A percentile compares a stretch with the other conserved stretches of the same genome.
phyloP scores from a whole-genome alignment of 2,329 filamentous ascomycete species.

The Stemphylium vesicarium region DNA sequence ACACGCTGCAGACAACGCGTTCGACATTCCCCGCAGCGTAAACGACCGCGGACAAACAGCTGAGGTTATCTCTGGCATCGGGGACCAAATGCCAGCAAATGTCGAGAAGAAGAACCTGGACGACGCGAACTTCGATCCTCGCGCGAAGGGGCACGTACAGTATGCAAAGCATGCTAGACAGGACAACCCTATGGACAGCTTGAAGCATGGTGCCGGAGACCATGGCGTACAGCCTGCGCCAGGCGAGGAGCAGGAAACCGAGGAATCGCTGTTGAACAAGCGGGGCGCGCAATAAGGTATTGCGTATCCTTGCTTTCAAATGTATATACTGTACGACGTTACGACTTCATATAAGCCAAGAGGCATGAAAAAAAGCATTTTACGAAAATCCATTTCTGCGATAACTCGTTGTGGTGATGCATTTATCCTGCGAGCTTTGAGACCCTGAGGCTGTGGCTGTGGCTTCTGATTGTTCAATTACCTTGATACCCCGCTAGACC shows the following conservation, averaged over 20 bases:
- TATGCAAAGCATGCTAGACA: constrained; percentile 32
- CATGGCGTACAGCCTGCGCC: constrained; percentile 33
- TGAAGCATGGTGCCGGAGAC: constrained; percentile 18
- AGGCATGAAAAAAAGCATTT: background rate
- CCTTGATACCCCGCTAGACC: constrained; percentile 33
- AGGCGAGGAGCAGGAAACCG: constrained; percentile 34
- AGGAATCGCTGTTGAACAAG: constrained; percentile 33
- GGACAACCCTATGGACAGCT: constrained; percentile 22
- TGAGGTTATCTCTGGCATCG: constrained; percentile 45
- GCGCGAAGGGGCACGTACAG: constrained; percentile 31
- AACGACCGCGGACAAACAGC: constrained; percentile 43
- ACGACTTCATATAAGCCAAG: background rate
- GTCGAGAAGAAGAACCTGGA: constrained; percentile 44
- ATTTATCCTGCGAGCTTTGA: background rate
- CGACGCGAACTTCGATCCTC: constrained; percentile 27
- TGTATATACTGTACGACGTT: background rate
- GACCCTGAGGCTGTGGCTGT: constrained; percentile 14
- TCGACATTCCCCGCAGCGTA: constrained; percentile 52
- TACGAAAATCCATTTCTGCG: background rate
- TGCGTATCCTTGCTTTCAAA: background rate
- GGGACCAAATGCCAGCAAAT: constrained; percentile 37
- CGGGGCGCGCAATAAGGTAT: constrained; percentile 27
- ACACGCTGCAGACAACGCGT: constrained; percentile 53
- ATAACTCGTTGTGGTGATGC: background rate
- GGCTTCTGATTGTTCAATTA: constrained; percentile 7